Evolutionary conservation across 2,329 filamentous ascomycete genomes (phyloP), one percentile per base, ranked within the genome.

Genomic region (Diaporthe capsici): DNA sequence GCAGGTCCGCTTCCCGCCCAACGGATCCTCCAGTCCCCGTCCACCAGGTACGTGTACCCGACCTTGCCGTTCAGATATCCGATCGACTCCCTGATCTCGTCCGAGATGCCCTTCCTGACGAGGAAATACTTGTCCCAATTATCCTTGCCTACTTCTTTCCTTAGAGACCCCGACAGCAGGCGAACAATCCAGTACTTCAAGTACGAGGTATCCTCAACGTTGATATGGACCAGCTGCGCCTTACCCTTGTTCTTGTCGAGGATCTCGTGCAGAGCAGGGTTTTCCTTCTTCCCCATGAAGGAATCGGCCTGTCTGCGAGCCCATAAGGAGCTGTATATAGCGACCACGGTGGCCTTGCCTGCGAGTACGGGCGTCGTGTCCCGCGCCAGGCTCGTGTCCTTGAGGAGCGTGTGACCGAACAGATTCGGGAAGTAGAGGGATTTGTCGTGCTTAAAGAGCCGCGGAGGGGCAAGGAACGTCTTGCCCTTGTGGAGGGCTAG

Each of bases 391-490:
- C 76, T 82, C 83, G 85, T 86, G 68, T 86, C 86, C 79, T 91
- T 92, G 73, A 90, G 86, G 42, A 98, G 88, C 2, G 95, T 98
- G 79, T 90, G 88, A 61, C 97, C 97, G 82, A 90, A 91, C 75
- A 99, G 88, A 85, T 99, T 99, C 61, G 97, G 97, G 86, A 99
- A 98, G 88, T 94, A 98, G 78, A 98, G 90, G 7, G 96, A 94
- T 71, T 92, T 90, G 53, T 97, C 94, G 78, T 90, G 90, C 81
- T 92, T 94, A 89, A 98, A 98, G 67, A 96, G 89, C n/a, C 93
- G 89, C 5, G 94, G 91, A 51, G 96, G 96, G 28, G 95, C 92
- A 71, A 96, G 87, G 86, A 98, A 99, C 34, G 95, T 95, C 85
- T 99, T 99, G 81, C 97, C 97, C 80, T 95, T 92, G 85, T 97